Base-by-base conservation (phyloP, 495 filamentous ascomycete genomes). In the Xylaria nigripes region DNA sequence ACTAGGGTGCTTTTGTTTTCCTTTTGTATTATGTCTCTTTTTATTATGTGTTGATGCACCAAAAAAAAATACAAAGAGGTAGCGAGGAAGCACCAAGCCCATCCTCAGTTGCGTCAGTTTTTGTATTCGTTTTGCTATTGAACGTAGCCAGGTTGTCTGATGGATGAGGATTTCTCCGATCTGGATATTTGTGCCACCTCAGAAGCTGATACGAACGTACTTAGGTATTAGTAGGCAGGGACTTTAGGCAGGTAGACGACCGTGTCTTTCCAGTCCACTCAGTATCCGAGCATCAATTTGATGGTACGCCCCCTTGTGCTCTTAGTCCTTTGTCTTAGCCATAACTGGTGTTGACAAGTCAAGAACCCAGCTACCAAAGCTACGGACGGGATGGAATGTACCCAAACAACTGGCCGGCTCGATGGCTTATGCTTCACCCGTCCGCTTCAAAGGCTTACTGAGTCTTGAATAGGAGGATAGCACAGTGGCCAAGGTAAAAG, bases 391-490 rank as follows among this genome's bases (percentile, higher is more conserved):
- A 15, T n/a, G 32, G 25, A 42, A 22, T 42, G 12, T 32, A 43
- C 32, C 43, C 51, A 48, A 32, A 48, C 10, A 32, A 18, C 36
- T 12, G 32, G 43, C 27, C 43, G 6, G 6, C 32, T n/a, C 10
- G 21, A 40, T 22, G 12, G 16, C 13, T 47, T 32, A 3, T 15
- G 24, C 24, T 13, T 18, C 13, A n/a, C 34, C 36, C 2, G 4
- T 18, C 36, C 22, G 7, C 45, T 30, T 42, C 25, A n/a, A 15
- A 23, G 24, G 13, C 9, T 74, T 81, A 96, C 78, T 96, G 91
- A 22, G 93, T 99, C 82, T 99, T 99, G 82, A 97, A 99, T 50
- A 99, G 84, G 41, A 99, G 84, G 64, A 99, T 96, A 18, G 93
- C 93, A 69, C 89, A 96, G 78, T 96, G 93, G 45, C 93, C 93